These are phyloP conservation scores for Lojkania enalia DNA, from an alignment of 2,329 filamentous ascomycete genomes.

Conservation along the genomic window DNA sequence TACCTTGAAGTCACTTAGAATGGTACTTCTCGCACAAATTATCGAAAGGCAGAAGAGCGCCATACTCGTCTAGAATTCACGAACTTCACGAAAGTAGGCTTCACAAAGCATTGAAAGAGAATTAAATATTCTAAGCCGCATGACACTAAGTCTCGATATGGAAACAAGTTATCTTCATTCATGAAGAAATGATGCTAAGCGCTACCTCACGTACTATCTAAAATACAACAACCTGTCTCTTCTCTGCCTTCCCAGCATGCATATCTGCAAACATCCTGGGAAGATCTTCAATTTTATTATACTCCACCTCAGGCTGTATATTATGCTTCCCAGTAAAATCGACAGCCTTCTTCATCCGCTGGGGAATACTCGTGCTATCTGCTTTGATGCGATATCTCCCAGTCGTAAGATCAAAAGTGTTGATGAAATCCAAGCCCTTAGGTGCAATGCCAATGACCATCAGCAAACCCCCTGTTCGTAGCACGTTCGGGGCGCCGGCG, in stretches of 20 bases:
- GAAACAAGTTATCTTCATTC: too few species aligned
- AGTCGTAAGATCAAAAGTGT: constrained; percentile 47
- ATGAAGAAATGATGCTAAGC: too few species aligned
- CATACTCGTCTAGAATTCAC: too few species aligned
- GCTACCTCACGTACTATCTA: constrained; percentile 16
- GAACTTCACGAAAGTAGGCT: too few species aligned
- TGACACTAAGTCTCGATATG: too few species aligned
- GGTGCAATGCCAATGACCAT: constrained; percentile 51
- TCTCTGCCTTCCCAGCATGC: constrained; percentile 42
- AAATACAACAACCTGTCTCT: constrained; percentile 45
- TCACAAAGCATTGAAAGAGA: too few species aligned
- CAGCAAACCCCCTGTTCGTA: constrained; percentile 46
- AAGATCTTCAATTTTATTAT: constrained; percentile 46
- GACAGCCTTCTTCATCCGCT: constrained; percentile 50
- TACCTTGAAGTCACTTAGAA: too few species aligned
- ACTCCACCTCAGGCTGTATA: constrained; percentile 47
- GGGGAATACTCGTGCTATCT: constrained; percentile 49
- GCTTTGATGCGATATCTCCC: constrained; percentile 48
- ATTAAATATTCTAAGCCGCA: too few species aligned
- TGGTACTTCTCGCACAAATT: too few species aligned
- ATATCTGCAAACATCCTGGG: constrained; percentile 46
- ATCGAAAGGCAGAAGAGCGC: too few species aligned
- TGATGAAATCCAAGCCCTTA: constrained; percentile 42
- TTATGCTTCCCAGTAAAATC: constrained; percentile 49
- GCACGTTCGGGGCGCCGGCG: constrained; percentile 39